These are phyloP conservation scores for Kurtzmaniella fragi DNA, from an alignment of 805 yeast genomes.

Conservation along the genomic window DNA sequence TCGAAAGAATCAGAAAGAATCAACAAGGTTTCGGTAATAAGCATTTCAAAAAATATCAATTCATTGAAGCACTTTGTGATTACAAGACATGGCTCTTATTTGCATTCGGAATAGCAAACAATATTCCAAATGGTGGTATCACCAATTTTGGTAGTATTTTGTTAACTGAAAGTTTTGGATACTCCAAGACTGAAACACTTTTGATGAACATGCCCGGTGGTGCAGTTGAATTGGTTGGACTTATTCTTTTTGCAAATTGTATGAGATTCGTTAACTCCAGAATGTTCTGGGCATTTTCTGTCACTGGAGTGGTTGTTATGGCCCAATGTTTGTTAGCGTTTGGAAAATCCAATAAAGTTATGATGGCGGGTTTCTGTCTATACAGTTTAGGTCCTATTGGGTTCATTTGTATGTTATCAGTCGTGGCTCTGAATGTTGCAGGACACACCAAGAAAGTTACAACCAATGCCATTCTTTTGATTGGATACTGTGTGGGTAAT, in stretches of 20 bases:
- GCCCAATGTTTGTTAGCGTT: slow-evolving; percentile 29
- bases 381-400: slow-evolving; percentile 24
- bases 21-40: slow-evolving; percentile 57
- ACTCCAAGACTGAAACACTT: slow-evolving; percentile 14
- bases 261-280: slow-evolving; percentile 10
- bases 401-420: slow-evolving; percentile 14
- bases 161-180: slow-evolving; percentile 14
- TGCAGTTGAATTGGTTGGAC: slow-evolving; percentile 26
- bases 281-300: slow-evolving; percentile 23
- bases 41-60: slow-evolving; percentile 50
- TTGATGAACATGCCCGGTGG: slow-evolving; percentile 36
- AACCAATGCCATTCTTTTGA: slow-evolving; percentile 18
- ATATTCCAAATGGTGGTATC: slow-evolving; percentile 34
- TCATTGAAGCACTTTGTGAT: slow-evolving; percentile 48
- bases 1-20: slow-evolving; percentile 49
- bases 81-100: slow-evolving; percentile 45
- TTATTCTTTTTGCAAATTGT: slow-evolving; percentile 12
- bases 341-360: slow-evolving; percentile 16
- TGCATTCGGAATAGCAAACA: slow-evolving; percentile 23
- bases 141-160: slow-evolving; percentile 30
- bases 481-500: slow-evolving; percentile 26
- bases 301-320: slow-evolving; percentile 13
- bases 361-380: slow-evolving; percentile 26
- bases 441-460: slow-evolving; percentile 25
- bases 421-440: slow-evolving; percentile 17